Conservation (phyloP, 345 rosid species). For the Rhodamnia argentea region DNA sequence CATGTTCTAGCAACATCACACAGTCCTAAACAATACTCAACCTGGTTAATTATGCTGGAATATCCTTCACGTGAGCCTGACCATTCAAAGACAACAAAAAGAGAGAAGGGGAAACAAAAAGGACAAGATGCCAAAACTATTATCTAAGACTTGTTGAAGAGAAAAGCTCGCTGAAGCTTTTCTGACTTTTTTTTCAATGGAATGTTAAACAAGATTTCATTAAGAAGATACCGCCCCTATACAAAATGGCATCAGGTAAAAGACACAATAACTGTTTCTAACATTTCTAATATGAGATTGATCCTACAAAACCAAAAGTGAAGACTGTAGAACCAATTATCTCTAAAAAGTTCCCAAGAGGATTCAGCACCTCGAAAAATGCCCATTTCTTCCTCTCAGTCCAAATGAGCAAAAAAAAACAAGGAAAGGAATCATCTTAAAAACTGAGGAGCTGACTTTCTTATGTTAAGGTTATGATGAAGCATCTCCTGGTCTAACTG, state of each 20-base stretch:
- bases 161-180: not conserved
- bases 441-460: not conserved
- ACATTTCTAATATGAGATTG: not conserved
- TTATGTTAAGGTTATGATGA: not conserved
- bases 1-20: not conserved
- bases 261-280: not conserved
- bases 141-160: not conserved
- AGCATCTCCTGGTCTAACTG: not conserved
- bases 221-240: not conserved
- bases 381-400: not conserved
- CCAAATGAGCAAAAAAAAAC: not conserved
- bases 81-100: not conserved
- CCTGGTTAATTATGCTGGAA: not conserved
- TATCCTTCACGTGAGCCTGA: not conserved
- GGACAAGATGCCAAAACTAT: not conserved
- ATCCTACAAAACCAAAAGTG: not conserved
- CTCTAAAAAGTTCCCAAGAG: not conserved
- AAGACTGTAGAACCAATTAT: not conserved
- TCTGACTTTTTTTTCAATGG: not conserved
- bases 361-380: not conserved
- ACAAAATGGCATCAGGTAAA: not conserved
- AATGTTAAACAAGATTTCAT: not conserved
- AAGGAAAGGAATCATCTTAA: not conserved
- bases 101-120: not conserved
- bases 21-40: not conserved